Base-by-base conservation (phyloP, 768 basidiomycete genomes). In the Lactarius tabidus region DNA sequence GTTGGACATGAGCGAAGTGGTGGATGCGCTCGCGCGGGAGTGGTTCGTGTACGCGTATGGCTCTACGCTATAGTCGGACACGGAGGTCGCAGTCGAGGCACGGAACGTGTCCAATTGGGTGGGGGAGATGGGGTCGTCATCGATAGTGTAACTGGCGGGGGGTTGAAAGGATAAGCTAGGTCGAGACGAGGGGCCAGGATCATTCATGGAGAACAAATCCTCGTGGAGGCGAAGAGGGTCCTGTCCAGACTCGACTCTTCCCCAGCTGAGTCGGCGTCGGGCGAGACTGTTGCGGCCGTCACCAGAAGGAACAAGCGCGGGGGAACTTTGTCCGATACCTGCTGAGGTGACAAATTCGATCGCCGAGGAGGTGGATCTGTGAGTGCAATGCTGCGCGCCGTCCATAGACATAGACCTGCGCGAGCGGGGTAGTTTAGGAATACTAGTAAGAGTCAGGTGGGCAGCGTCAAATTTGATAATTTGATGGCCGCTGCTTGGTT, bases 211-310 rank as follows among this genome's bases (percentile, higher is more conserved):
- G 48, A 62, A 64, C 61, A 75, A 65, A 23, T 23, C 45, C 14
- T 23, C 6, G 57, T 80, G 75, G 63, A 81, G 74, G 62, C 76
- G 78, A 59, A 83, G 75, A 15, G 81, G 82, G 72, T 85, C 83
- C 69, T 79, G 79, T 59, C 78, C 78, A 52, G 73, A 69, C 63
- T 84, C 80, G 52, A 77, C 68, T 28, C 75, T 73, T 28, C 83
- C 82, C 85, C 88, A 85, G 71, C 87, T 88, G 1, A 79, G 74
- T 63, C 88, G 79, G 57, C 86, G 77, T 66, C 86, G 80, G 41
- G 86, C 71, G 67, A 78, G 70, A 17, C 72, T 68, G 29, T 29
- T 62, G 60, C 70, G 59, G 61, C 36, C 45, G 60, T 68, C 63
- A 8, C 26, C n/a, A 41, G 59, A 74, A 55, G 78, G 77, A 64